phyloP scores from a whole-genome alignment of 306 rosid genomes.

The Herpetospermum pedunculosum region DNA sequence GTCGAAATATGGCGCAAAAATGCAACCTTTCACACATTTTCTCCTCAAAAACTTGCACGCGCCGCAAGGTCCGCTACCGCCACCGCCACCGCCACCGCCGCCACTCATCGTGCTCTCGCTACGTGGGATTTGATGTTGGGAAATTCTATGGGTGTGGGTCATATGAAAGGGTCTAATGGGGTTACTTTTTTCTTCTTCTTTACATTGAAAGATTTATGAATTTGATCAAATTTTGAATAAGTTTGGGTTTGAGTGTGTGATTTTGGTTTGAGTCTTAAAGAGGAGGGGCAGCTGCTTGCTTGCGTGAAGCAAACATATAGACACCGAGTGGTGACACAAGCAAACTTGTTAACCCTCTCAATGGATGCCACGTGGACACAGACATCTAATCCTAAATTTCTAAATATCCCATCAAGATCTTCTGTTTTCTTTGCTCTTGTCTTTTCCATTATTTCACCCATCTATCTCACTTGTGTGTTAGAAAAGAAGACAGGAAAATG shows the following conservation, averaged over 20 bases:
- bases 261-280: constrained; percentile 41
- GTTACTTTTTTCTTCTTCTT: not conserved
- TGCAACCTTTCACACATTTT: constrained; percentile 73
- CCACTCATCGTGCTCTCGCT: constrained; percentile 11
- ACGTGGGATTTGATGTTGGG: not conserved
- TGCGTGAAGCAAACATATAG: constrained; percentile 87
- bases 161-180: not conserved
- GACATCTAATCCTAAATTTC: constrained; percentile 17
- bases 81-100: constrained; percentile 3
- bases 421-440: not conserved
- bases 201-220: not conserved
- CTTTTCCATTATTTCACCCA: not conserved
- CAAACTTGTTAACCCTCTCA: constrained; percentile 38
- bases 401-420: not conserved
- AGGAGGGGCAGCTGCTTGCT: constrained; percentile 52
- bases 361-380: not conserved
- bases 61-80: constrained; percentile 66
- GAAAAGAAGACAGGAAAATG: not conserved
- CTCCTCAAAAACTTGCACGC: constrained; percentile 84
- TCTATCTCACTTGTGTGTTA: not conserved
- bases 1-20: constrained; percentile 86
- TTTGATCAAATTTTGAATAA: not conserved
- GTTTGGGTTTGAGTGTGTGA: not conserved
- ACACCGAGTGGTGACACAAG: constrained; percentile 29
- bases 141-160: not conserved